Conservation (phyloP, 225 moss, liverwort and hornwort species). For the Antitrichia curtipendula region DNA sequence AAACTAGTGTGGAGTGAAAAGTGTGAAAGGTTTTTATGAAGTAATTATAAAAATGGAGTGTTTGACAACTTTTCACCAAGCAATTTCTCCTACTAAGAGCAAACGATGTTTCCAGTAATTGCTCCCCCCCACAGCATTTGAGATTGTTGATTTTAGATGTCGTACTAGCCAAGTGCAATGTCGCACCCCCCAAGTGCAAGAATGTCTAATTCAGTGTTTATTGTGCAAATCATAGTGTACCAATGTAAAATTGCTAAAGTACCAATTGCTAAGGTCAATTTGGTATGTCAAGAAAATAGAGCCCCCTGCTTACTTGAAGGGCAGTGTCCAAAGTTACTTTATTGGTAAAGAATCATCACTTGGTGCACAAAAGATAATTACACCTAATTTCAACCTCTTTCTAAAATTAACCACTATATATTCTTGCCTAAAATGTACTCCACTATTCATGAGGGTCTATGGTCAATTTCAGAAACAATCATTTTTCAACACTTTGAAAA, state of each 20-base stretch:
- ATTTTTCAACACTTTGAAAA: not conserved
- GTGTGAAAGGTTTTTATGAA: too few species aligned
- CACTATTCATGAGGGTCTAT: not conserved
- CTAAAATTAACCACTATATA: not conserved
- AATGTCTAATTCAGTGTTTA: too few species aligned
- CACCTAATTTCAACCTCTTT: not conserved
- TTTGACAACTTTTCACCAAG: too few species aligned
- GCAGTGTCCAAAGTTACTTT: not conserved
- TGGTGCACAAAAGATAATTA: not conserved
- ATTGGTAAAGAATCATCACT: not conserved
- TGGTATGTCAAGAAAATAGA: not conserved
- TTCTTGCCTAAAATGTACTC: not conserved
- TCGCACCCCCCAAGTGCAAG: too few species aligned
- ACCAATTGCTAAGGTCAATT: not conserved
- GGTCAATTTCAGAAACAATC: rapidly evolving
- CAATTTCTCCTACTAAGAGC: too few species aligned
- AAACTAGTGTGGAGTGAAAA: too few species aligned
- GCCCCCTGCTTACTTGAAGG: rapidly evolving
- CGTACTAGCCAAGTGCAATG: too few species aligned
- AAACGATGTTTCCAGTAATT: too few species aligned
- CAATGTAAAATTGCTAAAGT: not conserved
- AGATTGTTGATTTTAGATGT: too few species aligned
- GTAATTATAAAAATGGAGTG: too few species aligned
- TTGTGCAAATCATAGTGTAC: not conserved
- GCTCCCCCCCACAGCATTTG: too few species aligned